Evolutionary conservation across 176 grass and related monocot genomes (phyloP), one percentile per base, ranked within the genome.

Genomic region (Rhynchospora breviuscula): DNA sequence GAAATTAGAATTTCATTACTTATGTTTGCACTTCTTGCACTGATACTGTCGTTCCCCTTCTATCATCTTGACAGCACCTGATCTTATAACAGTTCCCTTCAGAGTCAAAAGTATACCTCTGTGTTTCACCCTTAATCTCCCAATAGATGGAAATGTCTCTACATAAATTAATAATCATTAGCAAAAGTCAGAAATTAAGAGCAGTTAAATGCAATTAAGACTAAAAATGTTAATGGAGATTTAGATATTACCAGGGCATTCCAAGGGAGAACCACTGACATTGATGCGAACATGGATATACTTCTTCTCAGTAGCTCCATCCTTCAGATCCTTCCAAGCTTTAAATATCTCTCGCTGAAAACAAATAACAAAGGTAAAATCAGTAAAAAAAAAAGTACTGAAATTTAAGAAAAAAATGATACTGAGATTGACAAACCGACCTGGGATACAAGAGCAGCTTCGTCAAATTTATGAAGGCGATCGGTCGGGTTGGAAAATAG

Each of bases 1-100:
- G 49, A 47, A 35, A 40, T 8, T 79, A 22, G 77, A 40, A 75
- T 31, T 76, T 83, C 17, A 88, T 85, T 86, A 88, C 92, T 87
- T 93, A 80, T 11, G 0, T 29, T 29, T 91, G 91, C 95, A 98
- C 83, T 94, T 94, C 80, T 74, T 98, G 80, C 95, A 98, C 54
- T 87, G 84, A 67, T 94, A 98, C n/a, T 18, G 0, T 47, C 91
- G 82, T 85, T 93, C 84, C 6, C 88, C 90, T 80, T 98, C 95
- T 3, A 94, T 98, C 95, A 98, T 93, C 85, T 95, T 98, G 67
- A 91, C 88, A 12, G 90, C 79, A 19, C 91, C 92, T 29, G 92
- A 93, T 47, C 91, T 88, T 59, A 95, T 93, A 51, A 98, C 89
- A 10, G 92, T 98, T 57, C 95, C 92, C 76, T 95, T 95, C 49